phyloP scores from a whole-genome alignment of 169 alveolate species.

The Cryptosporidium canis region DNA sequence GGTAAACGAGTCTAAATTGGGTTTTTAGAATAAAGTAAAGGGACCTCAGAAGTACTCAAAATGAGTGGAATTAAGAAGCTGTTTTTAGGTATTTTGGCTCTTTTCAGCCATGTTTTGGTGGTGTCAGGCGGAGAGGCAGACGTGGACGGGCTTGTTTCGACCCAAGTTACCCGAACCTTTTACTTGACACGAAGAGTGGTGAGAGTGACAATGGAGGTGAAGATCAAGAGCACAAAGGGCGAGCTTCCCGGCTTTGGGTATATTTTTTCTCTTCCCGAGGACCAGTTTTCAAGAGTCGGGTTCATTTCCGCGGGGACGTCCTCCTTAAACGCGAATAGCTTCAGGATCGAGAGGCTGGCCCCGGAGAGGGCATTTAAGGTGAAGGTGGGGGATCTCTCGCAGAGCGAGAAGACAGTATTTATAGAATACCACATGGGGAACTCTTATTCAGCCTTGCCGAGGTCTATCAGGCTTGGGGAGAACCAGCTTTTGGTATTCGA shows the following conservation, averaged over 20 bases:
- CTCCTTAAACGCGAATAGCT: background rate
- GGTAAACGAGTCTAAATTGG: background rate
- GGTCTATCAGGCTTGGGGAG: slow-evolving; percentile 39
- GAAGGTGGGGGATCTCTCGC: background rate
- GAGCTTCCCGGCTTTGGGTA: slow-evolving; percentile 1
- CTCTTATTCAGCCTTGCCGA: slow-evolving; percentile 19
- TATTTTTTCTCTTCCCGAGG: background rate
- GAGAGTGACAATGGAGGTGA: slow-evolving; percentile 23
- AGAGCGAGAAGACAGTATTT: slow-evolving; percentile 13
- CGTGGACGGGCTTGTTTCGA: slow-evolving; percentile 1
- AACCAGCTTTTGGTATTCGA: slow-evolving; percentile 51
- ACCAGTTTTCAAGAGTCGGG: slow-evolving; percentile 11
- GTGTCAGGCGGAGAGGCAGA: background rate
- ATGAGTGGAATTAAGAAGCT: slow-evolving; percentile 1
- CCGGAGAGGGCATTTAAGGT: background rate
- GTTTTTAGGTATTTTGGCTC: background rate
- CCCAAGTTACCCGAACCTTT: slow-evolving; percentile 54
- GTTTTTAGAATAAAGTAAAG: background rate
- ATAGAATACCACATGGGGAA: slow-evolving; percentile 39
- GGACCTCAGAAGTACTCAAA: background rate
- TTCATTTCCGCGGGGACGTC: slow-evolving; percentile 53
- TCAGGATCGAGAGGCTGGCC: background rate
- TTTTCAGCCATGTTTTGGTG: background rate
- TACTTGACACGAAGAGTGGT: slow-evolving; percentile 62
- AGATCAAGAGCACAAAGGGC: slow-evolving; percentile 12